Base-by-base conservation (phyloP, 106 monocot species). In the Dendrobium chrysotoxum region DNA sequence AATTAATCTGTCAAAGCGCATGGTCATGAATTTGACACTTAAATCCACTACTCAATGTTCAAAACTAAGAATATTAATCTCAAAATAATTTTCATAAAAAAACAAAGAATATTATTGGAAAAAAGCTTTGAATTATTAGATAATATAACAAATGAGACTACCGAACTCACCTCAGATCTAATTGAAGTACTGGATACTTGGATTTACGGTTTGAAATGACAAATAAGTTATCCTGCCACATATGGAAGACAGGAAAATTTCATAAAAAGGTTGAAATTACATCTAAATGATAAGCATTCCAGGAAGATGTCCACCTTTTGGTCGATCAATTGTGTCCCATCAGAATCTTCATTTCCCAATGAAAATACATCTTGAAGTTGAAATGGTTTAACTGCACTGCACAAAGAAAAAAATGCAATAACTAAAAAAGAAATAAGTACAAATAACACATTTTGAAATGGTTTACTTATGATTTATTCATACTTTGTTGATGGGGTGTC, bases 121-220 rank as follows among this genome's bases (percentile, higher is more conserved):
- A 2, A 73, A 70, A 47, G 12, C 5, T 50, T 13, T 25, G 28
- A 1, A 76, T 47, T 15, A 2, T 46, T 75, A 26, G 25, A 50
- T 9, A 7, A 50, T 9, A 76, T 41, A 42, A 74, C 20, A 74
- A 40, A 61, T 4, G 4, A 41, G 39, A 21, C 13, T 20, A 40
- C 41, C 18, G 20, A 74, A 74, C 74, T 74, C 11, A 47, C 98
- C 98, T 98, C 82, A 92, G 80, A 85, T 98, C 98, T 68, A 98
- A 91, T 91, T 95, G 98, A 81, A 98, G 98, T 53, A 95, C 86
- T 70, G 98, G 98, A 88, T 88, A 98, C 79, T 98, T 98, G 9
- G 95, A 88, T 87, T 98, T 98, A 46, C 87, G 98, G 81, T 98
- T 95, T 39, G 98, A 94, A 91, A 98, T 98, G 42, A 98, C 95